Percentiles rank a stretch among this genome's conserved stretches.
Evolutionary conservation across 2,329 filamentous ascomycete genomes (phyloP).

Genomic region (Neonectria coccinea): DNA sequence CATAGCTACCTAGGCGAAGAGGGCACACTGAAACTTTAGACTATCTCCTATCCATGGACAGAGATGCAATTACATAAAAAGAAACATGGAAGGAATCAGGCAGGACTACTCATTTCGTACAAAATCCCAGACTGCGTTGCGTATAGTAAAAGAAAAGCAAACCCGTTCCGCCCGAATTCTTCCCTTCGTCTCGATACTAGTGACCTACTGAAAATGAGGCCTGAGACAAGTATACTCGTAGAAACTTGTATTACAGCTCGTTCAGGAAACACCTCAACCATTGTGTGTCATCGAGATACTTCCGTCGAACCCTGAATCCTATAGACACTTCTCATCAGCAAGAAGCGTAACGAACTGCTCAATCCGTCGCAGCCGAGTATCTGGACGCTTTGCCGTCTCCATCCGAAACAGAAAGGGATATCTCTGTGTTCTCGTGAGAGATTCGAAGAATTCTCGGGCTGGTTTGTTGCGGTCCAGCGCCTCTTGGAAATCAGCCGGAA

Average conservation of each 20-base stretch:
- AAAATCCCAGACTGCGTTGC: too few species aligned
- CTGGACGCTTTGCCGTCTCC: slow-evolving; percentile 54
- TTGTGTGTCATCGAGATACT: background rate
- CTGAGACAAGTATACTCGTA: background rate
- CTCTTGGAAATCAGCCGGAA: slow-evolving; percentile 61
- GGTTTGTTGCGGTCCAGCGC: slow-evolving; percentile 55
- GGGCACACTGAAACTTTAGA: too few species aligned
- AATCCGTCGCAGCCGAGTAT: slow-evolving; percentile 54
- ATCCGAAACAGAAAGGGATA: slow-evolving; percentile 61
- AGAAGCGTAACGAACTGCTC: slow-evolving; percentile 56
- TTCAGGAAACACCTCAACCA: background rate
- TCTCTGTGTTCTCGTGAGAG: slow-evolving; percentile 57
- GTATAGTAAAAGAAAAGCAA: too few species aligned
- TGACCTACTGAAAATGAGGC: too few species aligned
- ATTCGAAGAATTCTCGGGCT: slow-evolving; percentile 53
- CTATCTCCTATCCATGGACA: too few species aligned
- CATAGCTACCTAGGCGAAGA: too few species aligned
- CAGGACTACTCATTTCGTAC: too few species aligned
- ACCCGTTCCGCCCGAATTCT: too few species aligned
- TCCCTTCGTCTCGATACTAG: too few species aligned
- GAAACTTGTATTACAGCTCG: too few species aligned
- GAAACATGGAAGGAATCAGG: too few species aligned
- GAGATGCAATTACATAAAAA: too few species aligned
- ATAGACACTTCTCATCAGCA: slow-evolving; percentile 41
- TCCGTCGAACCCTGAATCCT: slow-evolving; percentile 42